These are phyloP conservation scores for Gaertneriomyces semiglobifer DNA, from an alignment of 192 early-diverging fungal species.

Conservation along the genomic window DNA sequence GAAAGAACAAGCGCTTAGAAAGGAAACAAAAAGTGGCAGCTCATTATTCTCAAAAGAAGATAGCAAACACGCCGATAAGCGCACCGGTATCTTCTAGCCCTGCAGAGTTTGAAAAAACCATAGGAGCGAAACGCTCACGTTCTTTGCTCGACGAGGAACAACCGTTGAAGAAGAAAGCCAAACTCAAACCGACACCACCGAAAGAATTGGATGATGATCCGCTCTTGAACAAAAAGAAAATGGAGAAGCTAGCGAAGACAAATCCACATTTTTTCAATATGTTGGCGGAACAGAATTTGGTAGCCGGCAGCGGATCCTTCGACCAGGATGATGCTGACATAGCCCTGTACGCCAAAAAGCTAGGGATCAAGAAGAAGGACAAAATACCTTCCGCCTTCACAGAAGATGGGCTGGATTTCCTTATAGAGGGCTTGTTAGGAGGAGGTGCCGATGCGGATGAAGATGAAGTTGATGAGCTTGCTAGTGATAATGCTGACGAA, in stretches of 20 bases:
- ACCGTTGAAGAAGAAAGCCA: not conserved
- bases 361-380: constrained; percentile 33
- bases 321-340: constrained; percentile 38
- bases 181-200: not conserved
- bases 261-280: constrained; percentile 32
- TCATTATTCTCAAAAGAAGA: constrained; percentile 20
- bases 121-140: not conserved
- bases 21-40: constrained; percentile 30
- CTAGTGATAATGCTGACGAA: not conserved
- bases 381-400: constrained; percentile 30
- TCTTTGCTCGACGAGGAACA: not conserved
- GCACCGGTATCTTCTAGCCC: not conserved
- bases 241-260: constrained; percentile 21
- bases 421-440: constrained; percentile 11
- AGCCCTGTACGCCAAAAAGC: constrained; percentile 28
- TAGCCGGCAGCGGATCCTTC: constrained; percentile 1
- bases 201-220: not conserved
- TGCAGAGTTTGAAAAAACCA: not conserved
- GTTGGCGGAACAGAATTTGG: constrained; percentile 21
- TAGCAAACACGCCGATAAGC: not conserved
- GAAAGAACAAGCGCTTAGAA: constrained; percentile 28
- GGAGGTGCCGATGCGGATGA: constrained; percentile 1
- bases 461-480: not conserved
- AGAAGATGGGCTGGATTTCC: constrained; percentile 36
- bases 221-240: constrained; percentile 20